Evolutionary conservation across 306 rosid genomes (phyloP).

Genomic region (Ochetophila trinervis): DNA sequence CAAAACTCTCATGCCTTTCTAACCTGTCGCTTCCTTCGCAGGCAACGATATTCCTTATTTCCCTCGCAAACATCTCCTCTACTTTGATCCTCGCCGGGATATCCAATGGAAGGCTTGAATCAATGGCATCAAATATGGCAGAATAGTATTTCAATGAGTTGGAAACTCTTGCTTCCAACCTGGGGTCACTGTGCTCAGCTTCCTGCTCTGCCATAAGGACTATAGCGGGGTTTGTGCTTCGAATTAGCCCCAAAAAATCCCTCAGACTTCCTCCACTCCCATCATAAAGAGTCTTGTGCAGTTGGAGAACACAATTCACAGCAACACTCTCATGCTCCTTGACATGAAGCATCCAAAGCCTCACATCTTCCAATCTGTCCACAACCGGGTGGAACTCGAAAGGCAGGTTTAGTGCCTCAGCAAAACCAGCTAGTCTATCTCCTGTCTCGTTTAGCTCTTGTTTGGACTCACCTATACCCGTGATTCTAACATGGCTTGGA

Average conservation of each 20-base stretch:
- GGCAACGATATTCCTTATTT: slow-evolving; percentile 77
- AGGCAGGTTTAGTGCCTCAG: slow-evolving; percentile 73
- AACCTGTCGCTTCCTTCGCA: slow-evolving; percentile 82
- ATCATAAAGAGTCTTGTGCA: slow-evolving; percentile 78
- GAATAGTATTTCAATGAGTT: slow-evolving; percentile 66
- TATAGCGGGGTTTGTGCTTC: slow-evolving; percentile 70
- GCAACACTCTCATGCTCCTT: slow-evolving; percentile 88
- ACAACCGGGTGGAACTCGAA: slow-evolving; percentile 94
- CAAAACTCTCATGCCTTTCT: slow-evolving; percentile 82
- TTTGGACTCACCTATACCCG: slow-evolving; percentile 88
- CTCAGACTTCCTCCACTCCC: slow-evolving; percentile 62
- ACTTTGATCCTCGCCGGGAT: slow-evolving; percentile 57
- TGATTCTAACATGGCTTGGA: slow-evolving; percentile 86
- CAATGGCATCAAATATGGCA: slow-evolving; percentile 70
- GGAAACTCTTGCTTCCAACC: slow-evolving; percentile 63
- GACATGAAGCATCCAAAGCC: slow-evolving; percentile 99
- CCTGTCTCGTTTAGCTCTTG: slow-evolving; percentile 92
- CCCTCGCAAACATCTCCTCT: slow-evolving; percentile 79
- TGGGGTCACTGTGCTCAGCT: slow-evolving; percentile 65
- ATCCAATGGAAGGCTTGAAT: slow-evolving; percentile 52
- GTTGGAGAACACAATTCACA: slow-evolving; percentile 75
- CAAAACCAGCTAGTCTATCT: slow-evolving; percentile 82
- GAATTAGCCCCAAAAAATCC: slow-evolving; percentile 75
- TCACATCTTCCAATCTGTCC: slow-evolving; percentile 92
- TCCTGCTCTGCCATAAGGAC: slow-evolving; percentile 81